Percentiles rank a stretch among this genome's conserved stretches.
phyloP scores from a whole-genome alignment of 116 monocot species.

The Papilionanthe hybrid region DNA sequence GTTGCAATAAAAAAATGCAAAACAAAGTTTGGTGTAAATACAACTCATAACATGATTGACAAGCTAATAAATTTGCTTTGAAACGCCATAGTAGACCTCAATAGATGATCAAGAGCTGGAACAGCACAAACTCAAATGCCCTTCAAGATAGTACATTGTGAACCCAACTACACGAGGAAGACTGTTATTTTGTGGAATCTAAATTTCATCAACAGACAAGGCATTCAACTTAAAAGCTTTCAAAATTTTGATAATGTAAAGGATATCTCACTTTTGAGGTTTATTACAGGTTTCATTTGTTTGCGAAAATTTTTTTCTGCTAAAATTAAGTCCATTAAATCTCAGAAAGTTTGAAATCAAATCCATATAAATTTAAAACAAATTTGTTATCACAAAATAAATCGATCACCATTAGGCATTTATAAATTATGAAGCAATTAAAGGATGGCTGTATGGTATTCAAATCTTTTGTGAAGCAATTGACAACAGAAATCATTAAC shows the following conservation, averaged over 20 bases:
- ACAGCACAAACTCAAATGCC: not conserved
- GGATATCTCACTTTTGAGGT: not conserved
- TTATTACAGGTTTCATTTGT: not conserved
- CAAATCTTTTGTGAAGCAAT: not conserved
- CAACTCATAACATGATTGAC: not conserved
- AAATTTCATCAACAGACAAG: too few species aligned
- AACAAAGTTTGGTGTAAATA: not conserved
- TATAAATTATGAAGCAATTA: constrained; percentile 2
- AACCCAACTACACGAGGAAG: not conserved
- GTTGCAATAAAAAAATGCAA: not conserved
- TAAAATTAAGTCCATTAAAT: not conserved
- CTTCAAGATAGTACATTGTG: not conserved
- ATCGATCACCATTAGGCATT: not conserved
- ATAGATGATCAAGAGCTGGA: not conserved
- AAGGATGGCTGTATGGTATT: not conserved
- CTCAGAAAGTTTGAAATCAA: not conserved
- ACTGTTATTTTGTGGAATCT: not conserved
- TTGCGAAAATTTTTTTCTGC: not conserved
- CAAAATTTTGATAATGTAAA: not conserved
- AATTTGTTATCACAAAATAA: not conserved
- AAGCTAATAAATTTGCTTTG: not conserved
- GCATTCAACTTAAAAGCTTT: not conserved
- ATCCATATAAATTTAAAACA: not conserved
- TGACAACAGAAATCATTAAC: not conserved
- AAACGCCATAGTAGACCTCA: not conserved